A percentile compares a stretch with the other conserved stretches of the same genome.
These are phyloP conservation scores for Trichoderma sp. DNA, from an alignment of 2,329 filamentous ascomycete species.

Conservation along the genomic window DNA sequence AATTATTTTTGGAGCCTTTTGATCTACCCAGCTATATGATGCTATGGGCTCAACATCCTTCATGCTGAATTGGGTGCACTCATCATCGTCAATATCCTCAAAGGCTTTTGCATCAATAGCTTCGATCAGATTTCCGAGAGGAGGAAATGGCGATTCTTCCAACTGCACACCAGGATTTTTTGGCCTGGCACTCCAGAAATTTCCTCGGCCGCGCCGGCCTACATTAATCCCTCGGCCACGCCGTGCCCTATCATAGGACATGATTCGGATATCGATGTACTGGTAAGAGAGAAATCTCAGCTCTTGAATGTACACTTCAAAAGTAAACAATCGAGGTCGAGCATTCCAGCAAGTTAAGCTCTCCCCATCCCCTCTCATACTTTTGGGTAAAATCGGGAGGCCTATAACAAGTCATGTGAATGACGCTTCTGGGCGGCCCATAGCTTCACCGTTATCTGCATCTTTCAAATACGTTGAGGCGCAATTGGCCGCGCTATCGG, in stretches of 20 bases:
- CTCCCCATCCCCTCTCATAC: too few species aligned
- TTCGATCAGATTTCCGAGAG: constrained; percentile 32
- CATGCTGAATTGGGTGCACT: constrained; percentile 31
- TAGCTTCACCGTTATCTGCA: not conserved
- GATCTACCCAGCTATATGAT: constrained; percentile 55
- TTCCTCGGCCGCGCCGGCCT: not conserved
- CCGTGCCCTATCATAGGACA: not conserved
- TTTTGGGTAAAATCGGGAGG: too few species aligned
- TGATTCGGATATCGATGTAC: not conserved
- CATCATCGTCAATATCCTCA: not conserved
- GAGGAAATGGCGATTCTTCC: constrained; percentile 26
- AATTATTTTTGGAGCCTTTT: constrained; percentile 44
- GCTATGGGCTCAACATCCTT: constrained; percentile 43
- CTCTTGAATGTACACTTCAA: not conserved
- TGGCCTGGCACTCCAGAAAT: not conserved
- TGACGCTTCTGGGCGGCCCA: not conserved
- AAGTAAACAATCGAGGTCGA: not conserved
- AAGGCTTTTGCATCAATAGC: constrained; percentile 26
- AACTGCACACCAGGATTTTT: not conserved
- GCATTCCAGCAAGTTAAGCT: too few species aligned
- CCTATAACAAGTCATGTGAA: not conserved
- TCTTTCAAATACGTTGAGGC: not conserved
- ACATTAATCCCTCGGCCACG: not conserved
- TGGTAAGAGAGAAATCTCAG: too few species aligned
- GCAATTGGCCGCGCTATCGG: not conserved